These are phyloP conservation scores for Jatropha podagrica DNA, from an alignment of 441 rosid species.

Conservation along the genomic window DNA sequence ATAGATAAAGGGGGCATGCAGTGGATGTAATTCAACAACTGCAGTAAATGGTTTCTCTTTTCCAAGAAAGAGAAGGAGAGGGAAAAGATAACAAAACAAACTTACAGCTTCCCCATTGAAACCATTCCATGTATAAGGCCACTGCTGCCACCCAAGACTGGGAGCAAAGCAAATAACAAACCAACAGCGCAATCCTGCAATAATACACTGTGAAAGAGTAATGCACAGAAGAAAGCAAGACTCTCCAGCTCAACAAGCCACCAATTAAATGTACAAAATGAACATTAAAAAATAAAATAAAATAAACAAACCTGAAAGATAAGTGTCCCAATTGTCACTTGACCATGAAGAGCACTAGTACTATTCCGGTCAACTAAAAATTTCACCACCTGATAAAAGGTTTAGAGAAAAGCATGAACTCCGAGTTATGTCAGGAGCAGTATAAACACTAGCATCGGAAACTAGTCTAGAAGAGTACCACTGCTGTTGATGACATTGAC, in stretches of 20 bases:
- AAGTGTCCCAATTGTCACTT: conserved; percentile 95
- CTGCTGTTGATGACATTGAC: conserved; percentile 98
- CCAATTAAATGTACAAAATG: conserved; percentile 13
- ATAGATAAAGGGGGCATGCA: neutral
- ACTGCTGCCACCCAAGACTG: conserved; percentile 93
- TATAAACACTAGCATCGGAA: conserved; percentile 13
- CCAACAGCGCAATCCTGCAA: conserved; percentile 97
- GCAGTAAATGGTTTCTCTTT: neutral
- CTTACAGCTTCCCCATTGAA: conserved; percentile 96
- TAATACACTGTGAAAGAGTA: conserved; percentile 19
- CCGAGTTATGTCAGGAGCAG: conserved; percentile 13
- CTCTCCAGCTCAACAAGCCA: conserved; percentile 20
- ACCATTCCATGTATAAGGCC: conserved; percentile 80
- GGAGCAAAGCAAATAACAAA: conserved; percentile 89
- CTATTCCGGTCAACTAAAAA: conserved; percentile 79
- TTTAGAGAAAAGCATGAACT: conserved; percentile 24
- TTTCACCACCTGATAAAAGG: conserved; percentile 73
- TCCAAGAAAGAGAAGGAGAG: neutral
- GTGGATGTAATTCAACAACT: neutral
- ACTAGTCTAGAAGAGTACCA: conserved; percentile 49
- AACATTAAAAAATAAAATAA: conserved; percentile 5
- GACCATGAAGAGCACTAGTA: conserved; percentile 83
- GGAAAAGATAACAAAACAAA: conserved; percentile 21
- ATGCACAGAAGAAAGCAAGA: conserved; percentile 23
- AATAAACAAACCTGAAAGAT: conserved; percentile 77